Conservation (phyloP, 2,329 filamentous ascomycete species). For the Pseudocercospora fijiensis region DNA sequence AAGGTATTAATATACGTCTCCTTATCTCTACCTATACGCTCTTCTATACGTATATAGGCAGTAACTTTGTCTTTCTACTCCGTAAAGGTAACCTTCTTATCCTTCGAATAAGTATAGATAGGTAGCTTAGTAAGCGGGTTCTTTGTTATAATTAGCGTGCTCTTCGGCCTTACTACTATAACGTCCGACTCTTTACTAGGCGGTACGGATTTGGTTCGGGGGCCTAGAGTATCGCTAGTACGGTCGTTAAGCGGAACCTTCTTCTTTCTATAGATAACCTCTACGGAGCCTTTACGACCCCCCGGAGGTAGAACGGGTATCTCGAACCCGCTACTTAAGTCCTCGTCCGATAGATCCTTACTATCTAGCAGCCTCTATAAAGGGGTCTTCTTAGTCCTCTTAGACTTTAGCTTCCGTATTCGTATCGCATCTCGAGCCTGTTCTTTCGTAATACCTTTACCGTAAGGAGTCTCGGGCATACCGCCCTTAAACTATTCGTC, state of each 20-base stretch:
- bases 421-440: too few relatives aligned
- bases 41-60: neutral
- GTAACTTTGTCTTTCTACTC: neutral
- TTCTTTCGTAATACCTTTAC: neutral
- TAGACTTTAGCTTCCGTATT: neutral
- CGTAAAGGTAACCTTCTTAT: neutral
- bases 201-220: neutral
- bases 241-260: neutral
- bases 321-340: neutral
- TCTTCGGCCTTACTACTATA: neutral
- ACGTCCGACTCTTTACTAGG: too few relatives aligned
- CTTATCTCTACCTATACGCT: neutral
- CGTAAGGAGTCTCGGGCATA: too few relatives aligned
- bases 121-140: neutral
- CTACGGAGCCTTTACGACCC: too few relatives aligned
- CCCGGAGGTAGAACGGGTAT: too few relatives aligned
- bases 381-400: neutral
- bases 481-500: too few relatives aligned
- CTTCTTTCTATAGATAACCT: neutral
- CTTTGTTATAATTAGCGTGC: neutral
- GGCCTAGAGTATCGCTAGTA: neutral
- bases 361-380: neutral
- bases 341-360: neutral
- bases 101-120: neutral
- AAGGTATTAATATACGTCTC: neutral